Evolutionary conservation across 768 basidiomycete genomes (phyloP), one percentile per base, ranked within the genome.

Genomic region (Suillus luteus): DNA sequence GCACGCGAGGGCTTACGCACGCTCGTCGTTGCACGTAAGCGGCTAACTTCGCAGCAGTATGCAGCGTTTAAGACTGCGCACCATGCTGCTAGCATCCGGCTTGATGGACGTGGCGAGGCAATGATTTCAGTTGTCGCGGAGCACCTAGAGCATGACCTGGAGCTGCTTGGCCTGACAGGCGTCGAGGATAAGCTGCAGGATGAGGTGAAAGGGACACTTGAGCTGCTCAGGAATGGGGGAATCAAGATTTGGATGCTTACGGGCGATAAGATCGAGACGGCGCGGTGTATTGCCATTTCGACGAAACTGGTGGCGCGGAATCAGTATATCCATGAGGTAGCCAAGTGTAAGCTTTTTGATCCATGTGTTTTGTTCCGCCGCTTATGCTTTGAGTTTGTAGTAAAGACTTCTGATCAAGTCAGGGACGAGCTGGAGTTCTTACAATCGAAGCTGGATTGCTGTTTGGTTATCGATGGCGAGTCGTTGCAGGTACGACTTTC

Each of bases 161-260:
- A 99, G 74, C 75, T 99, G 46, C 78, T 98, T 8, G 96, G 96
- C 2, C 76, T 99, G 67, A 99, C 97, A 0, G 97, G 96, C n/a
- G 97, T 99, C 8, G 97, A 99, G 75, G 97, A 99, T 75, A 98
- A 98, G 77, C 78, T 99, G 64, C 97, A 99, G 71, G 97, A 99
- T 65, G 96, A 96, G 27, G 96, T 99, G 70, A 95, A 92, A 75
- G 86, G 89, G 52, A 97, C 97, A 2, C 78, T 99, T 63, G 97
- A 99, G 77, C 72, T 99, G 60, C 75, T 99, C 66, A 81, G 96
- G 68, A 99, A 99, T 73, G 97, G 96, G 0, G 96, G 96, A 5
- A 88, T 99, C 77, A 97, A 93, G 83, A 99, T 99, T 64, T 99
- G 97, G 97, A 99, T 99, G 97, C 81, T 99, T 70, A 99, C 97